Conservation (phyloP, 805 yeast genomes). For the Dipodascus albidus region DNA sequence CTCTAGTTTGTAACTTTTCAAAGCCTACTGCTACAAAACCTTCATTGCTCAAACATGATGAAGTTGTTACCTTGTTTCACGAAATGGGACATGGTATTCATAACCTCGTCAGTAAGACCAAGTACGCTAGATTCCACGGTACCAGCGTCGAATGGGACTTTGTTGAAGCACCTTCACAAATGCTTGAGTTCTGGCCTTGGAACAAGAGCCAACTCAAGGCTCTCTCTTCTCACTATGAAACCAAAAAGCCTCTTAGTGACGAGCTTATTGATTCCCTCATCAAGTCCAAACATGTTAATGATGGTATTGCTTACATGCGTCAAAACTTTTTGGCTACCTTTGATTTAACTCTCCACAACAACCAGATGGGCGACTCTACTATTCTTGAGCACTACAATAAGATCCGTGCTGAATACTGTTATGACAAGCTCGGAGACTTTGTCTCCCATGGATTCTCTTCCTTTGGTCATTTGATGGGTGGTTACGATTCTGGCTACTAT, state of each 20-base stretch:
- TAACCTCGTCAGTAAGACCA: slow-evolving; percentile 56
- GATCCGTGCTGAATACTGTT: slow-evolving; percentile 48
- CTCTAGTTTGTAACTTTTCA: slow-evolving; percentile 76
- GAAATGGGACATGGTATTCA: slow-evolving; percentile 88
- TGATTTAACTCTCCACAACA: slow-evolving; percentile 61
- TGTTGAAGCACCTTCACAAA: slow-evolving; percentile 86
- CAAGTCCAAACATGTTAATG: slow-evolving; percentile 62
- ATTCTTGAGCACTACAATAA: slow-evolving; percentile 52
- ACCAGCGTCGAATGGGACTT: slow-evolving; percentile 74
- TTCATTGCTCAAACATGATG: slow-evolving; percentile 62
- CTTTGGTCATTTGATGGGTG: slow-evolving; percentile 60
- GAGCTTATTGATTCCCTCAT: slow-evolving; percentile 46
- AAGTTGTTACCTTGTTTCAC: slow-evolving; percentile 77
- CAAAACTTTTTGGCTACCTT: slow-evolving; percentile 72
- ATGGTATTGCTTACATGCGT: slow-evolving; percentile 58
- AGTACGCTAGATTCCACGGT: slow-evolving; percentile 60
- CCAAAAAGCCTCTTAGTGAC: slow-evolving; percentile 46
- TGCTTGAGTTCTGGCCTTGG: slow-evolving; percentile 88
- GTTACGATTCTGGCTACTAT: slow-evolving; percentile 78
- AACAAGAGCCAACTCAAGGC: slow-evolving; percentile 43
- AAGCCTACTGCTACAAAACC: slow-evolving; percentile 62
- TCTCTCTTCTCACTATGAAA: slow-evolving; percentile 53
- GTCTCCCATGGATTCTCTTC: background rate
- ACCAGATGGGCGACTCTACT: slow-evolving; percentile 37
- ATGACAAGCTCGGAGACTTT: slow-evolving; percentile 40